Conservation (phyloP, 306 rosid species). For the Fagus crenata region DNA sequence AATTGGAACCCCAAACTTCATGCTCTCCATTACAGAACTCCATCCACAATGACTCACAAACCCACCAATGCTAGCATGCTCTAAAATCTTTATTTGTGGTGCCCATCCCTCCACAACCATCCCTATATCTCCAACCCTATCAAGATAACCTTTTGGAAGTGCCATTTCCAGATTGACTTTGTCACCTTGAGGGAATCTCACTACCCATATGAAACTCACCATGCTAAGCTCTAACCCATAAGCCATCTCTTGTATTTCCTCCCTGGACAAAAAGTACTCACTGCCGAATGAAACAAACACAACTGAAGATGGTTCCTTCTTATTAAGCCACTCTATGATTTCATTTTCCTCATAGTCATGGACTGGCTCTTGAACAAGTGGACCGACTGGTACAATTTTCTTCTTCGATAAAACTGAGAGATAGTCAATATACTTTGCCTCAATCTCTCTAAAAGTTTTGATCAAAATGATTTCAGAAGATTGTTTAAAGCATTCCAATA, state of each 20-base stretch:
- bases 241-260: too few relatives aligned
- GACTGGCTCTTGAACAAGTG: neutral
- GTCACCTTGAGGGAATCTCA: slow-evolving; percentile 12
- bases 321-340: neutral
- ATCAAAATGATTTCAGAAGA: neutral
- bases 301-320: neutral
- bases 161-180: neutral
- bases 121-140: slow-evolving; percentile 16
- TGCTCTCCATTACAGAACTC: neutral
- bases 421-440: neutral
- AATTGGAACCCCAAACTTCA: slow-evolving; percentile 27
- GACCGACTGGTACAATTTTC: neutral
- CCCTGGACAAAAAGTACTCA: neutral
- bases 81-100: slow-evolving; percentile 26
- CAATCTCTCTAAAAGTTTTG: neutral
- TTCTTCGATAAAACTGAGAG: neutral
- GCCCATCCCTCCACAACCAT: slow-evolving; percentile 28
- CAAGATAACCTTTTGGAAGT: slow-evolving; percentile 21
- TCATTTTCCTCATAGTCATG: neutral
- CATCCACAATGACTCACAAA: too few relatives aligned
- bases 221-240: too few relatives aligned
- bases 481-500: neutral
- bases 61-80: neutral
- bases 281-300: neutral
- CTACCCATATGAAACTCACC: too few relatives aligned